Percentiles rank a stretch among this genome's conserved stretches.
Conservation (phyloP, 1,139 yeast species). For the Hansenula anomala region DNA sequence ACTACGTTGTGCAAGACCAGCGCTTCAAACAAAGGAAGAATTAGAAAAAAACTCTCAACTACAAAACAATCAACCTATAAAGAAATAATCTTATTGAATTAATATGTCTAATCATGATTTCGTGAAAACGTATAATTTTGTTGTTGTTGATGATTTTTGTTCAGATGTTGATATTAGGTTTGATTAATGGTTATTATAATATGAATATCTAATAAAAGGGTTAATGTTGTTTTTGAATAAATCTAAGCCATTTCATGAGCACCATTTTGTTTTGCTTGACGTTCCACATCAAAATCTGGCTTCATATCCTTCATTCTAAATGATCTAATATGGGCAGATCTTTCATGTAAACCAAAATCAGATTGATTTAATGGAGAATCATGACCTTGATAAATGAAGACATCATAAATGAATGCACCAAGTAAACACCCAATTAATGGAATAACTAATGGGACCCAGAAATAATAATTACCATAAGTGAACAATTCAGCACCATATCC, state of each 20-base stretch:
- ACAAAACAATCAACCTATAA: too few species aligned
- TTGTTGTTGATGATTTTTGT: too few species aligned
- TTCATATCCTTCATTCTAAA: conserved; percentile 18
- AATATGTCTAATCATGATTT: too few species aligned
- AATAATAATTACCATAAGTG: conserved; percentile 35
- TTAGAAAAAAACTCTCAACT: not conserved
- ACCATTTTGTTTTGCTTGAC: not conserved
- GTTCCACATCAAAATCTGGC: conserved; percentile 17
- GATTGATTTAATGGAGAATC: conserved; percentile 45
- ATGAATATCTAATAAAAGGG: too few species aligned
- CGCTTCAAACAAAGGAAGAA: not conserved
- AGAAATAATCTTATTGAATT: too few species aligned
- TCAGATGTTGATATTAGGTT: too few species aligned
- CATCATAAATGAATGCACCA: conserved; percentile 43
- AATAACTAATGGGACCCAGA: conserved; percentile 46
- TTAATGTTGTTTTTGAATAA: too few species aligned
- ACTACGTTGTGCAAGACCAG: not conserved
- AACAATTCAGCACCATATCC: conserved; percentile 36
- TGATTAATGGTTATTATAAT: too few species aligned
- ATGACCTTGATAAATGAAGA: conserved; percentile 42
- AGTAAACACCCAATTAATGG: conserved; percentile 39
- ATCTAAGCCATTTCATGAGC: not conserved
- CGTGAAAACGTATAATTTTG: too few species aligned
- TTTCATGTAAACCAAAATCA: conserved; percentile 18
- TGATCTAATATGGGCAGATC: conserved; percentile 9